Percentiles rank a stretch among this genome's conserved stretches.
Evolutionary conservation across 139 green algal genomes (phyloP).

Genomic region (Dunaliella primolecta): DNA sequence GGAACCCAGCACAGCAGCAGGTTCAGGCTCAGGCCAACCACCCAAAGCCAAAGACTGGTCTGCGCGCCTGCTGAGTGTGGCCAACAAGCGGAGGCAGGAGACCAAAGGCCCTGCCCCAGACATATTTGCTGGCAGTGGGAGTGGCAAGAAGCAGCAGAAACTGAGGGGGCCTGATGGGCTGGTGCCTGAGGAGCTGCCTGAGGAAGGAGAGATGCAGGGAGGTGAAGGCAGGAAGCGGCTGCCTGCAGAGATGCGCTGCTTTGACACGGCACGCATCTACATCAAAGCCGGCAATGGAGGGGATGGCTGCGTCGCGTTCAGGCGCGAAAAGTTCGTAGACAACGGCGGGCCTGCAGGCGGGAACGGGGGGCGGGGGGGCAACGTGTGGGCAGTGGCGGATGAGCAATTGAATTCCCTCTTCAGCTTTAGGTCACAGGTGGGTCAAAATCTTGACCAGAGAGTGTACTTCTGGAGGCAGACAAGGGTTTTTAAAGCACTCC

Average conservation of each 20-base stretch:
- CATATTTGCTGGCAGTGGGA: background rate
- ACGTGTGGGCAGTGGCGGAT: slow-evolving; percentile 81
- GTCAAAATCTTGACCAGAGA: too few species aligned
- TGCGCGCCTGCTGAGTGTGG: slow-evolving; percentile 4
- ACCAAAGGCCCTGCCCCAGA: background rate
- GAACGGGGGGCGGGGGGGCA: slow-evolving; percentile 84
- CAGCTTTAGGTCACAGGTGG: slow-evolving; percentile 67
- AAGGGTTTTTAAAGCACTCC: too few species aligned
- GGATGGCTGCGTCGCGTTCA: slow-evolving; percentile 92
- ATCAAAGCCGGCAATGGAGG: slow-evolving; percentile 89
- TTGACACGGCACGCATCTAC: slow-evolving; percentile 90
- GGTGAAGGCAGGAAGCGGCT: slow-evolving; percentile 49
- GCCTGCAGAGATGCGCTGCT: slow-evolving; percentile 84
- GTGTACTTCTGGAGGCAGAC: slow-evolving; percentile 18
- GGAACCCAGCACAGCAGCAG: too few species aligned
- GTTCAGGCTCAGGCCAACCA: too few species aligned
- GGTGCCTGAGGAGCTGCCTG: background rate
- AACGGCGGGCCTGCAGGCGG: slow-evolving; percentile 88
- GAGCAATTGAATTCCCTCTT: slow-evolving; percentile 69
- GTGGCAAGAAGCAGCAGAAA: background rate
- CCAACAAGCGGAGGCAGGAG: slow-evolving; percentile 21
- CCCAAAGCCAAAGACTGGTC: slow-evolving; percentile 19
- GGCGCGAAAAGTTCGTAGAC: slow-evolving; percentile 93
- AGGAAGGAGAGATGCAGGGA: background rate
- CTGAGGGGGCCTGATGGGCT: too few species aligned